Evolutionary conservation across 805 yeast species (phyloP), one percentile per base, ranked within the genome.

Genomic region (Myxozyma kluyveri): DNA sequence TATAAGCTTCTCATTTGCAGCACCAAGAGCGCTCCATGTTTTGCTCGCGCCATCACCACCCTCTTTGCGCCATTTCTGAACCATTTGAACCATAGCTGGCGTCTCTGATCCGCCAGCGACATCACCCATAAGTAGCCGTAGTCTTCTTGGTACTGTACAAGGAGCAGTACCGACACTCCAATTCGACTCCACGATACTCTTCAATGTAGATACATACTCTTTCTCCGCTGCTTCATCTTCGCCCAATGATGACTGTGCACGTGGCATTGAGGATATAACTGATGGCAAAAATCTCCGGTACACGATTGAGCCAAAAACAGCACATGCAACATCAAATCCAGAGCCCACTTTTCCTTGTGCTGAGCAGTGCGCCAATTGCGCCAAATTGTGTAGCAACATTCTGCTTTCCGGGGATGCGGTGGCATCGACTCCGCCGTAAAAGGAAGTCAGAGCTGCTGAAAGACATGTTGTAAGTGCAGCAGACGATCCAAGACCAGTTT

Each of bases 281-380:
- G 70, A 44, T 0, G 95, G 87, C 2, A 75, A 71, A 63, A 93
- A 93, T 54, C 99, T 74, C 40, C 79, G 75, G 68, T 93, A 93
- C 4, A 82, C 75, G 42, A 90, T 84, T 0, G 96, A 86, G 1
- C 99, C 99, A 68, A 77, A 91, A 0, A 87, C 84, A 0, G 99
- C 99, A 23, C 97, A 84, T 0, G 96, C 98, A 38, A 93, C 95
- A 66, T 93, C 99, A 68, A 93, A 93, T 0, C 99, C 99, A 2
- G 96, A 88, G 0, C 99, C 99, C 23, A 93, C 83, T 68, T 93
- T 93, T 29, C 88, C 87, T 67, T 93, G 99, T 2, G 99, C 98
- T 51, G 80, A 77, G 67, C 96, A 90, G 67, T 93, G 99, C 0
- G 96, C 84, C 6, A 87, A 73, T 67, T 93, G 99, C 0, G 96